Base-by-base conservation (phyloP, 2,329 filamentous ascomycete genomes). In the Cladosporium sp. region DNA sequence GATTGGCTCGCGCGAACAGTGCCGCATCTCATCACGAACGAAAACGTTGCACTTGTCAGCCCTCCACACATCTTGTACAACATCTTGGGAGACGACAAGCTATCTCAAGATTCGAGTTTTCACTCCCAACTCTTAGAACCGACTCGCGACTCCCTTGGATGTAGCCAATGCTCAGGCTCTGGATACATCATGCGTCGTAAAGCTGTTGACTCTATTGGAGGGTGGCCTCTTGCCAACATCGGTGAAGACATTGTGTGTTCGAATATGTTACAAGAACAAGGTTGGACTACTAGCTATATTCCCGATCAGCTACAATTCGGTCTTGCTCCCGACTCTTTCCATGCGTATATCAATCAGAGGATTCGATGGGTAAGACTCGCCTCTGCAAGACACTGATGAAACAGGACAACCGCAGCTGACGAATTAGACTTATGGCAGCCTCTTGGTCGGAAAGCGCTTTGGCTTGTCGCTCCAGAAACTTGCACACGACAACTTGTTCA, bases 131-230 rank as follows among this genome's bases (percentile, higher is more conserved):
- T 55, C 17, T 15, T 47, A 3, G 52, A 55, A 19, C 52, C 52
- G 3, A n/a, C 17, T n/a, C 40, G 52, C 7, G 28, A 39, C 7
- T 35, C 19, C 10, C 22, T 55, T 32, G 52, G 28, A 4, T 55
- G 52, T 28, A 55, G 52, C 24, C 52, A 55, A 17, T 55, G 52
- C n/a, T 45, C 39, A 2, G 52, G 52, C 25, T 55, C 52, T 9
- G 52, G 52, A 1, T 55, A 47, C 12, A 19, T 55, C 9, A 55
- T 55, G 40, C 52, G 52, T 17, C 52, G 52, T 2, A 13, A 10
- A 4, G 52, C 52, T 19, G 10, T 55, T 9, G 39, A 45, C n/a
- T 34, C 52, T 3, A 55, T 55, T 36, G 52, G 52, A 9, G 52
- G 32, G 9, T 55, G 52, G 52, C 52, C 52, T 13, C 19, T 55